phyloP scores from a whole-genome alignment of 768 basidiomycete species.

The Asterophora lycoperdoides region DNA sequence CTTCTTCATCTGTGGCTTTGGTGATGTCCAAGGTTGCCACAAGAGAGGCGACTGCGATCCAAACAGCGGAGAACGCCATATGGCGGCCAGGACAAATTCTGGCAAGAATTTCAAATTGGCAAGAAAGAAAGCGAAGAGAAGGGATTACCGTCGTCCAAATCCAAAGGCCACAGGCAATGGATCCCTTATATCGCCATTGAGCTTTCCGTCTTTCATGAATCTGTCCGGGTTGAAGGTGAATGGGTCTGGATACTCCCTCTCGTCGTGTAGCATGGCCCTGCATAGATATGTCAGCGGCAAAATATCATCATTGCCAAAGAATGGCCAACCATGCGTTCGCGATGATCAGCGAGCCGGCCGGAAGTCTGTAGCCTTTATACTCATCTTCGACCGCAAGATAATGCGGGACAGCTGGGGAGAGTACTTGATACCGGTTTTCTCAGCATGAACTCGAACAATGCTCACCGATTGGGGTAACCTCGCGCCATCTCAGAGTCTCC shows the following conservation, averaged over 20 bases:
- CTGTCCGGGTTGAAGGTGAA: constrained; percentile 34
- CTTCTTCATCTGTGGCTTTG: constrained; percentile 14
- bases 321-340: constrained; percentile 27
- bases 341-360: constrained; percentile 26
- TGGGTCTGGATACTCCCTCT: constrained; percentile 29
- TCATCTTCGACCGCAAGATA: constrained; percentile 26
- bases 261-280: constrained; percentile 34
- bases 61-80: constrained; percentile 29
- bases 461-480: constrained; percentile 23
- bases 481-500: constrained; percentile 29
- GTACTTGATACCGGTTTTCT: background rate
- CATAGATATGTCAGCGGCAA: background rate
- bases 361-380: constrained; percentile 34
- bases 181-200: constrained; percentile 15
- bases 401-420: constrained; percentile 28
- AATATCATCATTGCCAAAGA: too few relatives aligned
- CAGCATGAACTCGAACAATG: background rate
- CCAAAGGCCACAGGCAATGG: constrained; percentile 18
- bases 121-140: background rate
- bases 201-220: constrained; percentile 27
- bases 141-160: constrained; percentile 18
- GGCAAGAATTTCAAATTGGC: background rate
- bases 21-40: constrained; percentile 27
- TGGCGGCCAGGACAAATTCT: constrained; percentile 30
- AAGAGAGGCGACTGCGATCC: constrained; percentile 26